A percentile compares a stretch with the other conserved stretches of the same genome.
These are phyloP conservation scores for Dothiorella sarmentorum DNA, from an alignment of 2,329 filamentous ascomycete species.

Conservation along the genomic window DNA sequence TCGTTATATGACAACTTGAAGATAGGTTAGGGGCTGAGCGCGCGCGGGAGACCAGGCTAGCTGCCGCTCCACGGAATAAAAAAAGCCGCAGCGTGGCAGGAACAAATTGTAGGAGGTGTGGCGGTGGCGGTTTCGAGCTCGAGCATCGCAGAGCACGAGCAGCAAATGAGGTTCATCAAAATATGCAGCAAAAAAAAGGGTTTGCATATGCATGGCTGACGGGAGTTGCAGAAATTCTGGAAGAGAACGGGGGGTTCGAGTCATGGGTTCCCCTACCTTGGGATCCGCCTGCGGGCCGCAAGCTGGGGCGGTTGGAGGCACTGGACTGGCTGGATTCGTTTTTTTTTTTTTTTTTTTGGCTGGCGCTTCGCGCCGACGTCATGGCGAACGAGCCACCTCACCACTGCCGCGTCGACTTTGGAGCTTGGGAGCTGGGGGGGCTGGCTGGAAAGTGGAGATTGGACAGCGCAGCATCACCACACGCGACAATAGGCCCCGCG, in stretches of 20 bases:
- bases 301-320: neutral
- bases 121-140: neutral
- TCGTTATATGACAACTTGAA: too few species aligned
- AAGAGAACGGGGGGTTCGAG: neutral
- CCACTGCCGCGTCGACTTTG: neutral
- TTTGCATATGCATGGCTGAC: constrained; percentile 5
- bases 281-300: neutral
- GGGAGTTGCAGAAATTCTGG: neutral
- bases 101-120: too few species aligned
- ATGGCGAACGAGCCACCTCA: constrained; percentile 5
- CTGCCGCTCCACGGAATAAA: too few species aligned
- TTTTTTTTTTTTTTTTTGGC: neutral
- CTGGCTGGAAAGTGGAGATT: constrained; percentile 10
- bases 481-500: neutral
- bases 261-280: neutral
- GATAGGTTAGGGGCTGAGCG: neutral
- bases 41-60: too few species aligned
- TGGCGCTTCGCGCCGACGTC: neutral
- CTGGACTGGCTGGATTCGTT: neutral
- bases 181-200: neutral
- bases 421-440: neutral
- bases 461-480: constrained; percentile 3
- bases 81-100: too few species aligned
- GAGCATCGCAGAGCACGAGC: too few species aligned
- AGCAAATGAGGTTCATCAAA: neutral